Conservation (phyloP, 1,284 basidiomycete species). For the Heterobasidion annosum region DNA sequence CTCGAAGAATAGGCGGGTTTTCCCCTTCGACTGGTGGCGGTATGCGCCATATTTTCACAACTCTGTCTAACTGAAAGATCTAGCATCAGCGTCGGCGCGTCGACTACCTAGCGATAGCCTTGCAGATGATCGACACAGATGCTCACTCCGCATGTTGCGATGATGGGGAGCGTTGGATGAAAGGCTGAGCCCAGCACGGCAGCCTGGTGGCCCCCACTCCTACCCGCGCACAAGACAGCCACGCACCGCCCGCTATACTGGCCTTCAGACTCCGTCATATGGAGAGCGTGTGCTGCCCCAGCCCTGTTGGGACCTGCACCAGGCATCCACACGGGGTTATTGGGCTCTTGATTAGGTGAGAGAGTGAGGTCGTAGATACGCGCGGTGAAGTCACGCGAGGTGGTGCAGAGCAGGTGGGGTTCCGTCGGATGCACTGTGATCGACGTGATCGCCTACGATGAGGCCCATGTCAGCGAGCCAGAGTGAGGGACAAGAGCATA, state of each 20-base stretch:
- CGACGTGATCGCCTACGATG: slow-evolving; percentile 50
- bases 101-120: neutral
- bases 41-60: slow-evolving; percentile 63
- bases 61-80: slow-evolving; percentile 49
- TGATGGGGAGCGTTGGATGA: slow-evolving; percentile 47
- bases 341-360: slow-evolving; percentile 22
- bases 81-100: slow-evolving; percentile 5
- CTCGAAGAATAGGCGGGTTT: slow-evolving; percentile 34
- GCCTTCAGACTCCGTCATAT: slow-evolving; percentile 49
- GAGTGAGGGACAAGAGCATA: slow-evolving; percentile 2
- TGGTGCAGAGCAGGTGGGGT: slow-evolving; percentile 55
- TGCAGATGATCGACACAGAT: neutral
- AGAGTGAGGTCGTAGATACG: slow-evolving; percentile 52
- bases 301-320: slow-evolving; percentile 37
- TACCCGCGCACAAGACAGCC: slow-evolving; percentile 53
- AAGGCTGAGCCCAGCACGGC: slow-evolving; percentile 63
- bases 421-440: slow-evolving; percentile 49
- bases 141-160: slow-evolving; percentile 68
- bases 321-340: slow-evolving; percentile 55
- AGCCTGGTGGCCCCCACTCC: slow-evolving; percentile 61
- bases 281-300: slow-evolving; percentile 63
- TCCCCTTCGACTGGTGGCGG: slow-evolving; percentile 17
- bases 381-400: slow-evolving; percentile 56
- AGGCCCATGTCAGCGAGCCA: neutral
- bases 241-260: slow-evolving; percentile 53